Percentiles rank a stretch among this genome's conserved stretches.
These are phyloP conservation scores for Colletotrichum ledebouriae DNA, from an alignment of 2,329 filamentous ascomycete species.

Conservation along the genomic window DNA sequence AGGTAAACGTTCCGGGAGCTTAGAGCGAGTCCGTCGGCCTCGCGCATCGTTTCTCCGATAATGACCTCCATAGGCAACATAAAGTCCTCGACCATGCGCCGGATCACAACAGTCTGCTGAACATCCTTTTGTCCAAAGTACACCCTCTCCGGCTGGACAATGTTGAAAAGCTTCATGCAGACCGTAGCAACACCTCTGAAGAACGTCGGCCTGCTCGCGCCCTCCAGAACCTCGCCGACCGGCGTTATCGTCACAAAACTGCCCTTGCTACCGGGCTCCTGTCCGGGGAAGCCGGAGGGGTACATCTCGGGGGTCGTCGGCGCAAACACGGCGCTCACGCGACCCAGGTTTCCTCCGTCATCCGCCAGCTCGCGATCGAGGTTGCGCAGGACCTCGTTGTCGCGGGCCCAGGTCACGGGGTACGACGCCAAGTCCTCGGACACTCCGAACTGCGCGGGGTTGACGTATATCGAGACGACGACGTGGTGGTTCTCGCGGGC, in stretches of 20 bases:
- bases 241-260: slow-evolving; percentile 95
- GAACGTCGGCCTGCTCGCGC: slow-evolving; percentile 88
- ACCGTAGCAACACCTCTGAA: slow-evolving; percentile 97
- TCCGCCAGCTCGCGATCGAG: slow-evolving; percentile 81
- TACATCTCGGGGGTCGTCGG: slow-evolving; percentile 90
- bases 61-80: slow-evolving; percentile 81
- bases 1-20: slow-evolving; percentile 96
- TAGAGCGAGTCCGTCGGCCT: slow-evolving; percentile 85
- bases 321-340: slow-evolving; percentile 86
- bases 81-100: slow-evolving; percentile 89
- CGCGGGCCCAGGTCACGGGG: slow-evolving; percentile 88
- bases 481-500: slow-evolving; percentile 88
- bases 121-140: slow-evolving; percentile 99
- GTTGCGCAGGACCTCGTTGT: slow-evolving; percentile 74
- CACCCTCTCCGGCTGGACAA: slow-evolving; percentile 73
- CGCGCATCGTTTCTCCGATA: slow-evolving; percentile 81
- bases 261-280: slow-evolving; percentile 80
- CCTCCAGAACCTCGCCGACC: slow-evolving; percentile 84
- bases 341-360: slow-evolving; percentile 71
- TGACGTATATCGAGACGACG: slow-evolving; percentile 93
- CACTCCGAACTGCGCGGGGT: slow-evolving; percentile 94
- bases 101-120: slow-evolving; percentile 93
- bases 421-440: slow-evolving; percentile 91
- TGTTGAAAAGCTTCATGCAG: slow-evolving; percentile 81
- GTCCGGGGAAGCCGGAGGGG: slow-evolving; percentile 81